Evolutionary conservation across 768 basidiomycete genomes (phyloP).

Genomic region (Lentinula guzmanii): DNA sequence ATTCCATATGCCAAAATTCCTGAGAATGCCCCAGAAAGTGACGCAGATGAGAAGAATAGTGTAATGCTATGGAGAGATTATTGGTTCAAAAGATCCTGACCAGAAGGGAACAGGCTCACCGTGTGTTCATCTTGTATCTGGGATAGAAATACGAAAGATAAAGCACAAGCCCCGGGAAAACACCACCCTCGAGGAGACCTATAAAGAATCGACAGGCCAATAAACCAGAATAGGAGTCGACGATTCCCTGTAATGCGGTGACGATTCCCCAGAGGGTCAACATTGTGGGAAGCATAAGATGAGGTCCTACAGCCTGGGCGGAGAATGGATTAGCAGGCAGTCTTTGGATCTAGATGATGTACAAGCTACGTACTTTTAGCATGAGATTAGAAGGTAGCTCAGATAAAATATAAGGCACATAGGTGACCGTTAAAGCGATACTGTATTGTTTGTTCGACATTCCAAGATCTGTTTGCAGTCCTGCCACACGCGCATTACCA

Average conservation of each 20-base stretch:
- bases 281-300: constrained; percentile 39
- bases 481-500: constrained; percentile 17
- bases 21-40: constrained; percentile 33
- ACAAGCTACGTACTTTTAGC: constrained; percentile 19
- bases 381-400: constrained; percentile 39
- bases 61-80: constrained; percentile 14
- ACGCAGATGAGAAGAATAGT: constrained; percentile 19
- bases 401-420: constrained; percentile 8
- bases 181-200: constrained; percentile 36
- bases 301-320: constrained; percentile 29
- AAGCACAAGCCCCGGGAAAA: constrained; percentile 1
- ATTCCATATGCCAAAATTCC: constrained; percentile 40
- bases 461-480: constrained; percentile 15
- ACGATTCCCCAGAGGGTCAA: constrained; percentile 41
- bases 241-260: constrained; percentile 34
- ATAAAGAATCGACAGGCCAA: constrained; percentile 36
- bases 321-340: background rate
- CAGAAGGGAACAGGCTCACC: background rate
- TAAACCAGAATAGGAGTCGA: constrained; percentile 30
- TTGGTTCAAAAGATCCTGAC: background rate
- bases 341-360: background rate
- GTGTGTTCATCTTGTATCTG: constrained; percentile 1
- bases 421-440: constrained; percentile 16
- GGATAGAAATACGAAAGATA: constrained; percentile 6
- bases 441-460: constrained; percentile 14